Conservation (phyloP, 163 green algal genomes). For the Picocystis sp. region DNA sequence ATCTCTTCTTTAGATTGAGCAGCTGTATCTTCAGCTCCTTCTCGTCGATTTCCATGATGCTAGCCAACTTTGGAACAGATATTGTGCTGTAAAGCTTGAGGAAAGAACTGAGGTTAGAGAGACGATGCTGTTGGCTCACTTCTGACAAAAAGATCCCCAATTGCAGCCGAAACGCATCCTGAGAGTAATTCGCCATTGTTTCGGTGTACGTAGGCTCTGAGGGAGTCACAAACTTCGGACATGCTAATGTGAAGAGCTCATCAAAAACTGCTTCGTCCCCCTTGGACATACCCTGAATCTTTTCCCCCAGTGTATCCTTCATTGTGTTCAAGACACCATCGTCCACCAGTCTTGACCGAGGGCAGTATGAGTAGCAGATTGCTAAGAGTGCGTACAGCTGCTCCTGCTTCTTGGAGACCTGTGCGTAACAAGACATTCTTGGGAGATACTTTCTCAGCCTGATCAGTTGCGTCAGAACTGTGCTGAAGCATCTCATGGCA, state of each 20-base stretch:
- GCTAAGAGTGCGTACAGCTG: conserved; percentile 88
- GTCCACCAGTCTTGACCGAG: conserved; percentile 7
- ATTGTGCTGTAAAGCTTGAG: conserved; percentile 88
- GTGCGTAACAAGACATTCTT: conserved; percentile 29
- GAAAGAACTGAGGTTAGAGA: conserved; percentile 78
- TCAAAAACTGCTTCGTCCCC: conserved; percentile 52
- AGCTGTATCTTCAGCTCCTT: conserved; percentile 27
- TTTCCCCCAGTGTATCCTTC: background rate
- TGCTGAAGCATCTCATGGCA: conserved; percentile 8
- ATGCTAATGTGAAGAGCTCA: conserved; percentile 86
- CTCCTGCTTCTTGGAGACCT: conserved; percentile 96
- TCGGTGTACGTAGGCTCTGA: conserved; percentile 31
- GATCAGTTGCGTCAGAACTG: background rate
- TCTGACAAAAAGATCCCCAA: conserved; percentile 70
- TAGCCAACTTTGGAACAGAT: conserved; percentile 66
- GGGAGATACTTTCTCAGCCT: too few relatives aligned
- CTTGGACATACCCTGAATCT: conserved; percentile 23
- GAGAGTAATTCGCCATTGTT: conserved; percentile 1
- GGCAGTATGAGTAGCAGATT: conserved; percentile 61
- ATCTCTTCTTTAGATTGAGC: conserved; percentile 18
- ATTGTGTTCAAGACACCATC: too few relatives aligned
- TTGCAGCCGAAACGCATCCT: conserved; percentile 68
- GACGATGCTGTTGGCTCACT: conserved; percentile 41
- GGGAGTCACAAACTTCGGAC: conserved; percentile 90
- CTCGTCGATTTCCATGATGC: conserved; percentile 67